phyloP scores from a whole-genome alignment of 495 filamentous ascomycete species.

The Mytilinidion resinicola region DNA sequence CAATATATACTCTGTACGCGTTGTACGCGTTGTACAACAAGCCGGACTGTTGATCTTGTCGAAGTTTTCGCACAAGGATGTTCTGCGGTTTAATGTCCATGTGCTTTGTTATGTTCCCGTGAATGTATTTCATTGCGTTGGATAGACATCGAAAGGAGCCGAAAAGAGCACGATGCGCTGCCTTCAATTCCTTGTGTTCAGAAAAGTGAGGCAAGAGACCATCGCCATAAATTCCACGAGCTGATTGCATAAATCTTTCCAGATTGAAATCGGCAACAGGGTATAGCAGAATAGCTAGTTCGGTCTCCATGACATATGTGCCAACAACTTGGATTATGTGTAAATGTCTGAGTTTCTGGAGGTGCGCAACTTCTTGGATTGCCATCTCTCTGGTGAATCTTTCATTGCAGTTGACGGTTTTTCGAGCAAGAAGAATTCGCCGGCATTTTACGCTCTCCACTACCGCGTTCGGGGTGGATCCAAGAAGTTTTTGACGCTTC shows the following conservation, averaged over 20 bases:
- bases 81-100: slow-evolving; percentile 11
- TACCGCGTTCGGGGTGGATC: slow-evolving; percentile 7
- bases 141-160: not conserved
- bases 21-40: not conserved
- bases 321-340: slow-evolving; percentile 26
- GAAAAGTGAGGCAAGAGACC: too few relatives aligned
- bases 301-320: slow-evolving; percentile 10
- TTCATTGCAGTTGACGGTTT: slow-evolving; percentile 10
- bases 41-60: not conserved
- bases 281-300: slow-evolving; percentile 22
- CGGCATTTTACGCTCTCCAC: slow-evolving; percentile 24
- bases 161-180: too few relatives aligned
- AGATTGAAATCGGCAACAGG: slow-evolving; percentile 20
- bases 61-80: not conserved
- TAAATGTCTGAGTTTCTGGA: slow-evolving; percentile 17
- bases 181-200: too few relatives aligned
- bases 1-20: slow-evolving; percentile 20
- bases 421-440: slow-evolving; percentile 21
- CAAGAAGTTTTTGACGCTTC: slow-evolving; percentile 7
- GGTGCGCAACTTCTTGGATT: slow-evolving; percentile 20
- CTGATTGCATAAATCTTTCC: slow-evolving; percentile 16
- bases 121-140: not conserved
- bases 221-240: too few relatives aligned
- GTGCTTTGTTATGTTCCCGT: slow-evolving; percentile 2
- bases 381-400: slow-evolving; percentile 14